Percentiles rank a stretch among this genome's conserved stretches.
Conservation (phyloP, 2,329 filamentous ascomycete species). For the Trichoderma sp. region DNA sequence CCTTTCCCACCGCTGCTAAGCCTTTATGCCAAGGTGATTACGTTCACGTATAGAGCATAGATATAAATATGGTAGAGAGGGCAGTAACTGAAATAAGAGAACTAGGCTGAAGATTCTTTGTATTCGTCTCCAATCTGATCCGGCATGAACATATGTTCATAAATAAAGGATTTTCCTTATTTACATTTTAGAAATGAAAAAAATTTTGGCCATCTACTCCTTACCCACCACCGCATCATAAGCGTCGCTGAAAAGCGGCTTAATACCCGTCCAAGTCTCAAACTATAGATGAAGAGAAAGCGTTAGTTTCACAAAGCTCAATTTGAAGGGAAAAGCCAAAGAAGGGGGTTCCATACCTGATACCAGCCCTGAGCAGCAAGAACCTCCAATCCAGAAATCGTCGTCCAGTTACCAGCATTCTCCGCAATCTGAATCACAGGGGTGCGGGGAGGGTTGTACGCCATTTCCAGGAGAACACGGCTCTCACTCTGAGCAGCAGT, state of each 20-base stretch:
- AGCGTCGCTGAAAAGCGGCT: background rate
- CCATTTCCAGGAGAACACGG: slow-evolving; percentile 81
- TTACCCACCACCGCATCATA: background rate
- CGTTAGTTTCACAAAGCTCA: background rate
- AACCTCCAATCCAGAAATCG: slow-evolving; percentile 84
- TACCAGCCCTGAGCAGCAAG: slow-evolving; percentile 85
- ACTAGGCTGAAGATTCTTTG: background rate
- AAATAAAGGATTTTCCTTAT: background rate
- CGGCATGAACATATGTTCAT: background rate
- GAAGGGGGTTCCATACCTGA: slow-evolving; percentile 59
- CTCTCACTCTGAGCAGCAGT: slow-evolving; percentile 30
- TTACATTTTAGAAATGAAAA: background rate
- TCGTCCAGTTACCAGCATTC: slow-evolving; percentile 70
- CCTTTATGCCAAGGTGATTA: no score
- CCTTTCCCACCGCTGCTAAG: no score
- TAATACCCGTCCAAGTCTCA: background rate
- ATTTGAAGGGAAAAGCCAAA: background rate
- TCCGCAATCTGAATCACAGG: slow-evolving; percentile 80
- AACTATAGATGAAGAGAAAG: background rate
- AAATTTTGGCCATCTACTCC: background rate
- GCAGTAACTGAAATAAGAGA: background rate
- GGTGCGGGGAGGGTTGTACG: slow-evolving; percentile 85
- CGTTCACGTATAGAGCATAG: no score
- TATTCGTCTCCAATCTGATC: background rate
- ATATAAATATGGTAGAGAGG: no score